These are phyloP conservation scores for Mortierella sp. DNA, from an alignment of 371 early-diverging fungal species.

Conservation along the genomic window DNA sequence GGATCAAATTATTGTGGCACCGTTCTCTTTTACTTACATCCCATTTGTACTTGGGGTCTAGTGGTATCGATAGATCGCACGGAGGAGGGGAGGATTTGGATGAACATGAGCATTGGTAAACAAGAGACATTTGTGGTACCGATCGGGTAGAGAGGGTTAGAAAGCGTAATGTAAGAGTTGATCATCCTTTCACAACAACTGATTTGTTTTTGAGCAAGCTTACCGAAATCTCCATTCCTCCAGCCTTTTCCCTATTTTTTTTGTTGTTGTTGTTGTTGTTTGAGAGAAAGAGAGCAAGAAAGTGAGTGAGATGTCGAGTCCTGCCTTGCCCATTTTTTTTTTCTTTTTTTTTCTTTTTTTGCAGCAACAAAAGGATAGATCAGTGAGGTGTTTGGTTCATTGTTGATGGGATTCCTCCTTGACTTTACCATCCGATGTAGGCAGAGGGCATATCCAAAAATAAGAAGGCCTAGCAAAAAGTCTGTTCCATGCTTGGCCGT, in stretches of 20 bases:
- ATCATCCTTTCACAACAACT: neutral
- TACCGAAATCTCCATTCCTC: slow-evolving; percentile 52
- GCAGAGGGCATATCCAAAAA: slow-evolving; percentile 50
- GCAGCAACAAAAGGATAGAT: too few species aligned
- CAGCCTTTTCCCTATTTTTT: slow-evolving; percentile 36
- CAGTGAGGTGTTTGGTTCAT: too few species aligned
- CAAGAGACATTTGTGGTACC: neutral
- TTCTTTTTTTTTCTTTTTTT: too few species aligned
- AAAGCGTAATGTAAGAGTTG: neutral
- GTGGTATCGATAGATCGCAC: too few species aligned
- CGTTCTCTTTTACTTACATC: slow-evolving; percentile 29
- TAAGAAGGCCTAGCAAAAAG: slow-evolving; percentile 46
- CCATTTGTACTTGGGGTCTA: slow-evolving; percentile 53
- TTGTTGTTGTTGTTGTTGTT: neutral
- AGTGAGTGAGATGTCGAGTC: slow-evolving; percentile 1
- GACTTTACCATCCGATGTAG: slow-evolving; percentile 42
- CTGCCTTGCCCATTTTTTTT: too few species aligned
- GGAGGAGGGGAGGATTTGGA: too few species aligned
- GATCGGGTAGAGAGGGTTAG: neutral
- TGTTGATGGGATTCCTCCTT: too few species aligned
- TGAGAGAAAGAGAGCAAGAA: neutral
- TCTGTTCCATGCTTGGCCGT: slow-evolving; percentile 53
- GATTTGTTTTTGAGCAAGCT: neutral
- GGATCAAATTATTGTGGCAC: too few species aligned
- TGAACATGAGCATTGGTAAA: neutral